Conservation (phyloP, 2,329 filamentous ascomycete genomes). For the Penicillium sclerotiorum region DNA sequence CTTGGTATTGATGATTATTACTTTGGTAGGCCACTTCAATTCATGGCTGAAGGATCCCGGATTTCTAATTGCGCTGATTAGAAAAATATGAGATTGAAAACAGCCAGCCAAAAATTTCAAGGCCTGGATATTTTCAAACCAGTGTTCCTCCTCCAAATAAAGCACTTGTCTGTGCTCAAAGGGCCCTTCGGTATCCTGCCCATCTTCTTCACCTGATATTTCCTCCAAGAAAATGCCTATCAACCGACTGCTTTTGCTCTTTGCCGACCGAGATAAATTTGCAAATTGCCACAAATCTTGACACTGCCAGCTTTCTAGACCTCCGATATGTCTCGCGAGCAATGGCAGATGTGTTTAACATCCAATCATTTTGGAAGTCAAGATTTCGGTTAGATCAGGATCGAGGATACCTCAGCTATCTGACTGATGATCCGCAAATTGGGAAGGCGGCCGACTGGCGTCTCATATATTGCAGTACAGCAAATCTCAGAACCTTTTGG, state of each 20-base stretch:
- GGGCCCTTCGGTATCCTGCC: background rate
- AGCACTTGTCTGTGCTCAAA: background rate
- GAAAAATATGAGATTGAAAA: background rate
- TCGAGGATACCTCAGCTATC: background rate
- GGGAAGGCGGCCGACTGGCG: background rate
- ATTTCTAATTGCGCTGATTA: background rate
- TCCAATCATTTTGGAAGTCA: conserved; percentile 4
- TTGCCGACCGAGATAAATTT: background rate
- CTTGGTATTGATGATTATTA: background rate
- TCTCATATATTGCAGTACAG: background rate
- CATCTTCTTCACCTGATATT: background rate
- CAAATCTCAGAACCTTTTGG: background rate
- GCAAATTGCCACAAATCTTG: background rate
- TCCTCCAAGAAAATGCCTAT: background rate
- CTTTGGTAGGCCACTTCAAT: background rate
- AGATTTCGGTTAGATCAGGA: background rate
- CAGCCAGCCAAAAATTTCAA: background rate
- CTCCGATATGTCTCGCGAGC: background rate
- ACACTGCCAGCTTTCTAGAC: background rate
- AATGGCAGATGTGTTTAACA: background rate
- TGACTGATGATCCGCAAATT: background rate
- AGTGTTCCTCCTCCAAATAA: background rate
- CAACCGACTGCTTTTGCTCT: background rate
- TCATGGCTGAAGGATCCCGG: background rate
- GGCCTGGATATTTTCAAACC: background rate